Evolutionary conservation across 2,329 filamentous ascomycete species (phyloP).

Genomic region (Aspergillus viridinutans): DNA sequence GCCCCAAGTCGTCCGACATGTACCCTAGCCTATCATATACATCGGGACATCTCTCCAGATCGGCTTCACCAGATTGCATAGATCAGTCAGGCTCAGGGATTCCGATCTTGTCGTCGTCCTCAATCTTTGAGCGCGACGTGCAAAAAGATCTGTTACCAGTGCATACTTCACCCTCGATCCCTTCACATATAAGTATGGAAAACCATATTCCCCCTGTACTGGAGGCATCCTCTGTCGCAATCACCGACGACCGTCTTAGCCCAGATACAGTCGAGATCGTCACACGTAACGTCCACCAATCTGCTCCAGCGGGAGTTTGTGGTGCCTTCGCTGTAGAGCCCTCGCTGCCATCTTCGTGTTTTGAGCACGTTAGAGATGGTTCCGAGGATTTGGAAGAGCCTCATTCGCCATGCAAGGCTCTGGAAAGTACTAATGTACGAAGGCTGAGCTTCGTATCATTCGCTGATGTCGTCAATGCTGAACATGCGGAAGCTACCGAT

Average conservation of each 20-base stretch:
- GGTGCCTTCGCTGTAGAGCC: conserved; percentile 22
- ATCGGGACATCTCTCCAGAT: neutral
- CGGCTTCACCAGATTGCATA: neutral
- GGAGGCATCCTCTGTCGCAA: conserved; percentile 85
- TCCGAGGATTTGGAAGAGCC: conserved; percentile 57
- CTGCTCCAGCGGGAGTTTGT: conserved; percentile 64
- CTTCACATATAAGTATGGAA: conserved; percentile 88
- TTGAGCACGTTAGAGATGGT: conserved; percentile 55
- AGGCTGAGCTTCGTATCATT: conserved; percentile 94
- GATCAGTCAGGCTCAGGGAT: conserved; percentile 45
- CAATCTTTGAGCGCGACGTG: conserved; percentile 92
- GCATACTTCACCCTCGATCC: conserved; percentile 79
- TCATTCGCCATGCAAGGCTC: conserved; percentile 69
- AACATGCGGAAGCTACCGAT: conserved; percentile 47
- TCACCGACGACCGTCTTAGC: conserved; percentile 79
- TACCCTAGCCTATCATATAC: neutral
- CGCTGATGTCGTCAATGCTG: conserved; percentile 83
- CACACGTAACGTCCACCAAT: conserved; percentile 78
- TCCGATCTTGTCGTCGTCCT: conserved; percentile 70
- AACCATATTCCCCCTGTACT: conserved; percentile 89
- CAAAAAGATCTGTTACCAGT: conserved; percentile 68
- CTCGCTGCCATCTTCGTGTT: conserved; percentile 29
- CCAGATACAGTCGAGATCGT: conserved; percentile 91
- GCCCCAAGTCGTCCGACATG: neutral
- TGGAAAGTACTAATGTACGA: conserved; percentile 74